Evolutionary conservation across 202 grass and related monocot species (phyloP).

Genomic region (Schoenoplectus tabernaemontani): DNA sequence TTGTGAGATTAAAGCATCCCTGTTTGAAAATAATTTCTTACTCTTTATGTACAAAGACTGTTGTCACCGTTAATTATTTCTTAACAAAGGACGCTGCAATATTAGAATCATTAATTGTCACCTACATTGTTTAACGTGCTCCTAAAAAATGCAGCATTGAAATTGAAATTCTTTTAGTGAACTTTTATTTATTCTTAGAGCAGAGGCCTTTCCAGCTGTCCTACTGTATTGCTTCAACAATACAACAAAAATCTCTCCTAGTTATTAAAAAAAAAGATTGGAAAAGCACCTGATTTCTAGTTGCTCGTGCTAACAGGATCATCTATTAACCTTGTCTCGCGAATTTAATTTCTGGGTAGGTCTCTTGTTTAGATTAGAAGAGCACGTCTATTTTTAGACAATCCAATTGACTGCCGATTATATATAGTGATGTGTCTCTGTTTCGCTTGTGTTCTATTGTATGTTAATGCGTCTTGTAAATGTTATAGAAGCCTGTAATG

Average conservation of each 20-base stretch:
- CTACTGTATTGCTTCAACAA: constrained; percentile 2
- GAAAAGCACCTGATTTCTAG: neutral
- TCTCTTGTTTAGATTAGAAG: neutral
- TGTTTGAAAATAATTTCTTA: no score
- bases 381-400: neutral
- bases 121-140: neutral
- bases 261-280: neutral
- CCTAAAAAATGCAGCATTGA: constrained; percentile 8
- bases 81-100: neutral
- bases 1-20: no score
- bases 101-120: neutral
- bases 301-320: neutral
- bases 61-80: neutral
- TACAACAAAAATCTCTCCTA: neutral
- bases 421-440: neutral
- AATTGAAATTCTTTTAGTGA: neutral
- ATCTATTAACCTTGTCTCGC: neutral
- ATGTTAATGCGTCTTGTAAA: neutral
- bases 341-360: neutral
- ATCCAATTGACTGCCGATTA: neutral
- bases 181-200: neutral
- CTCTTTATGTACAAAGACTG: no score
- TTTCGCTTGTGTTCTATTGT: neutral
- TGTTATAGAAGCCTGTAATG: neutral
- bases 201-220: neutral